Evolutionary conservation across 23 red algal species (phyloP), one percentile per base, ranked within the genome.

Genomic region (Gracilaria caudata): DNA sequence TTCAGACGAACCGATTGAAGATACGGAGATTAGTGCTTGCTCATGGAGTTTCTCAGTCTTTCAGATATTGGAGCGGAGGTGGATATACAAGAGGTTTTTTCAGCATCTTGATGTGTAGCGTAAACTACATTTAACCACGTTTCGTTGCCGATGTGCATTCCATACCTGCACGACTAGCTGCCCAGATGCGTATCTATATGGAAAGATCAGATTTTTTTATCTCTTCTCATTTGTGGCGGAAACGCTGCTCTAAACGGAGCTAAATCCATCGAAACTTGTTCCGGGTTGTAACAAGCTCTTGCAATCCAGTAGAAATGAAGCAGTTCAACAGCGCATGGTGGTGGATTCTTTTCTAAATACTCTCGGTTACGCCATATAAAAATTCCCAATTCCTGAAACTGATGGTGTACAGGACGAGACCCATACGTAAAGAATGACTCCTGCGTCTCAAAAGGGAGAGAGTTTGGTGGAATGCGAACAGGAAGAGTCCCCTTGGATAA

Each of bases 341-440:
- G 45, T 11, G 41, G 46, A 79, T 79, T 29, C 3, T 7, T 44
- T 2, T 12, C 16, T 1, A 58, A 26, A 56, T 79, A 79, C 51
- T 79, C 23, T 38, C 13, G 56, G 45, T 79, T 79, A 9, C n/a
- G 2, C 46, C 76, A 79, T 14, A 79, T 4, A 33, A 79, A 79
- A 16, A 79, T 26, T 21, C 76, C 76, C 1, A 78, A 25, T 5
- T 78, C 43, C 11, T 78, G 74, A 54, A 54, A 78, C 24, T 45
- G 35, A 58, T 55, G 74, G 25, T 56, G 26, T 20, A 35, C 4
- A 4, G 19, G 21, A 8, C 21, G 4, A 0, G 20, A 5, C 11
- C 7, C 46, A 9, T 30, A 44, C 23, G 36, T 19, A 76, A 78
- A 78, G 19, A 25, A 78, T 20, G 26, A 25, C 4, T 78, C 74